Base-by-base conservation (phyloP, 768 basidiomycete genomes). In the Pleurotus platypus region DNA sequence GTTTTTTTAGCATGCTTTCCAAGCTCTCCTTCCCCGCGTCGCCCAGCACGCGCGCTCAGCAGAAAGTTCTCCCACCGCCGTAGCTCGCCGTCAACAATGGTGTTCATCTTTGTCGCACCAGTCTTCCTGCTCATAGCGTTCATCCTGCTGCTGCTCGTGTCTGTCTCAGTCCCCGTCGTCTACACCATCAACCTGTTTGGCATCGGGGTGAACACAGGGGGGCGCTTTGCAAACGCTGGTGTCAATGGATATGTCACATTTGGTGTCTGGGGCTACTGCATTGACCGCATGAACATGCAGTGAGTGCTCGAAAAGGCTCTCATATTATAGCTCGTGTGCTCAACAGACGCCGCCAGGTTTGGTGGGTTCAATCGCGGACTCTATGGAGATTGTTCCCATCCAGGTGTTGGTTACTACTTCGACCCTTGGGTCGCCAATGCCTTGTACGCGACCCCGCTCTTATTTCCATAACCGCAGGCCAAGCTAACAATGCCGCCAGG, bases 181-280 rank as follows among this genome's bases (percentile, higher is more conserved):
- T 61, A 73, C 64, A 65, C 72, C 58, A 79, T 88, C 49, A 83
- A 76, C 69, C 74, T 86, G 49, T 82, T 87, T 64, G 70, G 73
- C 40, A 72, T 86, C 49, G 62, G 73, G 22, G 73, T 74, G 13
- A 63, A 72, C 35, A 64, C 69, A 46, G 60, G 62, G 9, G 68
- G 72, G 27, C 63, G 67, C 51, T 60, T 77, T 49, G 58, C 78
- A 45, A 59, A 66, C 57, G 65, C 72, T 49, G 70, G 69, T 45
- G 76, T 71, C 42, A 67, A 60, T 26, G 75, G 66, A 18, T 64
- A 64, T 48, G 81, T 78, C 58, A 71, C 70, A 42, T 81, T 86
- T 65, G 85, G 86, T 56, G 78, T 85, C 51, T 88, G 82, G 76
- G 86, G 86, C 30, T 85, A 83, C 63, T 87, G 85, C 67, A 70